Evolutionary conservation across 2,329 filamentous ascomycete genomes (phyloP).

Genomic region (Epichloe festucae): DNA sequence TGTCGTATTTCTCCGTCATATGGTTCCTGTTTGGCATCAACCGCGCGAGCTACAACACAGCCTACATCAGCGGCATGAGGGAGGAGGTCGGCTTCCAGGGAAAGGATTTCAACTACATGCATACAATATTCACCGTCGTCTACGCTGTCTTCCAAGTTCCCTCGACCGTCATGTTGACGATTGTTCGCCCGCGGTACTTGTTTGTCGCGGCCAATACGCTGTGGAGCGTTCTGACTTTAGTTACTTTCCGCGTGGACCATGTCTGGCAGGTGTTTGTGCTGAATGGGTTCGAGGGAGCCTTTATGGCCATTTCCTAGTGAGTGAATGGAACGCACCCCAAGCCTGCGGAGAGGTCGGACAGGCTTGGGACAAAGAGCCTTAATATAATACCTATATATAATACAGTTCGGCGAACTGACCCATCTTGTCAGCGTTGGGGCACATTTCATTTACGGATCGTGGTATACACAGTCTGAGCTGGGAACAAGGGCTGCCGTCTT

Average conservation of each 20-base stretch:
- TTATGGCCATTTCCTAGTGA: slow-evolving; percentile 29
- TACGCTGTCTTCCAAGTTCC: slow-evolving; percentile 33
- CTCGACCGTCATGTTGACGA: slow-evolving; percentile 22
- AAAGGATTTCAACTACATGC: slow-evolving; percentile 28
- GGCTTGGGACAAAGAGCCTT: too few relatives aligned
- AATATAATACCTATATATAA: too few relatives aligned
- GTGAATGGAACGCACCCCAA: slow-evolving; percentile 2
- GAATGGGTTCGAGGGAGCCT: slow-evolving; percentile 30
- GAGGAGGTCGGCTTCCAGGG: slow-evolving; percentile 24
- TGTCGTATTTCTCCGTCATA: slow-evolving; percentile 32
- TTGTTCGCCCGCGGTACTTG: slow-evolving; percentile 23
- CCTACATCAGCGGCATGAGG: slow-evolving; percentile 29
- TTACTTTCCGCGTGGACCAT: slow-evolving; percentile 27
- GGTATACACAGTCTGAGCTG: slow-evolving; percentile 30
- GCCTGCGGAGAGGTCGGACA: too few relatives aligned
- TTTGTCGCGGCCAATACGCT: slow-evolving; percentile 28
- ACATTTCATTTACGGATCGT: slow-evolving; percentile 30
- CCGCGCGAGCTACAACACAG: slow-evolving; percentile 28
- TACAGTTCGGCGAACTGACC: not conserved
- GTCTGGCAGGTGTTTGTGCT: slow-evolving; percentile 31
- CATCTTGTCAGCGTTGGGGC: slow-evolving; percentile 21
- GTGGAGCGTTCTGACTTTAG: slow-evolving; percentile 30
- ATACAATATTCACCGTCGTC: slow-evolving; percentile 21
- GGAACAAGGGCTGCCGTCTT: slow-evolving; percentile 28
- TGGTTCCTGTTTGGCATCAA: slow-evolving; percentile 35